Conservation (phyloP, 2,329 filamentous ascomycete genomes). For the Penicillium concentricum region DNA sequence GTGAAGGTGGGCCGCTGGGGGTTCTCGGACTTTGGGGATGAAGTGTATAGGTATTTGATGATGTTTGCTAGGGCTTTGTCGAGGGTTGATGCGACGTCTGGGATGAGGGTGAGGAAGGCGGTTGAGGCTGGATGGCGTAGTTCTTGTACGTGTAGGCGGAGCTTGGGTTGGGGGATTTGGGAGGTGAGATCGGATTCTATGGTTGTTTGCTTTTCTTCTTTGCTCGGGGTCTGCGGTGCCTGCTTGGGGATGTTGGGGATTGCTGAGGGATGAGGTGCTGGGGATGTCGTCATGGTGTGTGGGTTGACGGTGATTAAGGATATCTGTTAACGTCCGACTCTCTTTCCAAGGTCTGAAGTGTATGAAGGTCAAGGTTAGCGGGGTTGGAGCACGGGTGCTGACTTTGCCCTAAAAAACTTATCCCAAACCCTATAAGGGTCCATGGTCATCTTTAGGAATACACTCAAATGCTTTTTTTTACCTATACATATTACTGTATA, state of each 20-base stretch:
- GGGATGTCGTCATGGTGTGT: slow-evolving; percentile 14
- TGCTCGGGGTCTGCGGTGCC: neutral
- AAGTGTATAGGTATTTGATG: slow-evolving; percentile 67
- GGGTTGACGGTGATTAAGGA: neutral
- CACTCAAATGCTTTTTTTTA: no score
- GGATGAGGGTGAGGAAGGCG: slow-evolving; percentile 66
- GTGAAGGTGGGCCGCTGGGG: slow-evolving; percentile 23
- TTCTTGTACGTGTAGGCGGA: slow-evolving; percentile 37
- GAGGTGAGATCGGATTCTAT: slow-evolving; percentile 5
- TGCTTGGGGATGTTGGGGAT: slow-evolving; percentile 8
- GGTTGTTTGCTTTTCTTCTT: neutral
- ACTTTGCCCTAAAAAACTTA: no score
- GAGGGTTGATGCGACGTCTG: slow-evolving; percentile 60
- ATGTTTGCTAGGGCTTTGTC: slow-evolving; percentile 65
- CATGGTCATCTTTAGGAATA: no score
- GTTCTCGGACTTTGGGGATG: slow-evolving; percentile 10
- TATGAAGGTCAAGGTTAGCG: no score
- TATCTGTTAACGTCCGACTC: no score
- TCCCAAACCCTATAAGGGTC: no score
- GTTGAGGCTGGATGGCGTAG: slow-evolving; percentile 33
- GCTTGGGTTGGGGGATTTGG: slow-evolving; percentile 30
- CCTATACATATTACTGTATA: no score
- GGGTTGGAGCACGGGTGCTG: no score
- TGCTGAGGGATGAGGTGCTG: slow-evolving; percentile 12
- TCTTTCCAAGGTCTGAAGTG: no score